Percentiles rank a stretch among this genome's conserved stretches.
Evolutionary conservation across 306 rosid species (phyloP).

Genomic region (Ceratonia siliqua): DNA sequence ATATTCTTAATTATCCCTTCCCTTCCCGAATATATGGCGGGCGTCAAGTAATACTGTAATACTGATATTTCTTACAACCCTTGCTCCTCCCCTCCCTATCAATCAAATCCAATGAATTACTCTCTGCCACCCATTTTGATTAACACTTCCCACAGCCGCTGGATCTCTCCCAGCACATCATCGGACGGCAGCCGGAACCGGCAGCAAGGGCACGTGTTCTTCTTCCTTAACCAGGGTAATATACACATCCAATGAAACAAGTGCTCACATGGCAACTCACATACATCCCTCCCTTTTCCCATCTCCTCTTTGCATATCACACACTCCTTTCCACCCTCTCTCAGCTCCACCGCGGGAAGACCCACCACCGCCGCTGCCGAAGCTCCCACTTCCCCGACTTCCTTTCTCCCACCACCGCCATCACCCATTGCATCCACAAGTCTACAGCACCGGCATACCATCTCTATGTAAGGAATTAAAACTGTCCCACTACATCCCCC

Average conservation of each 20-base stretch:
- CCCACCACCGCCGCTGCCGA: conserved; percentile 55
- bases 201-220: conserved; percentile 91
- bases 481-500: conserved; percentile 41
- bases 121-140: conserved; percentile 34
- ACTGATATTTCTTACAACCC: too few relatives aligned
- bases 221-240: conserved; percentile 75
- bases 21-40: too few relatives aligned
- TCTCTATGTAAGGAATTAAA: conserved; percentile 63
- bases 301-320: conserved; percentile 86
- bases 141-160: conserved; percentile 73
- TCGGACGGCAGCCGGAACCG: conserved; percentile 76
- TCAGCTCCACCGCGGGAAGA: conserved; percentile 59
- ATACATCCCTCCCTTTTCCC: conserved; percentile 68
- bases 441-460: conserved; percentile 59
- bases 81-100: not conserved
- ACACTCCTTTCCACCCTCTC: conserved; percentile 58
- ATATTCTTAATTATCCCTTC: too few relatives aligned
- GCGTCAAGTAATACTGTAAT: too few relatives aligned
- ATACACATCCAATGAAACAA: conserved; percentile 87
- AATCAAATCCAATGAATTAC: not conserved
- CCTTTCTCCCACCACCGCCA: conserved; percentile 26
- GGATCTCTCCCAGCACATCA: conserved; percentile 74
- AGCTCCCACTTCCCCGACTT: conserved; percentile 55
- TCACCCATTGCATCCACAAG: conserved; percentile 46
- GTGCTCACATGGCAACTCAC: conserved; percentile 82